phyloP scores from a whole-genome alignment of 2,329 filamentous ascomycete species.

The Colletotrichum sp. region DNA sequence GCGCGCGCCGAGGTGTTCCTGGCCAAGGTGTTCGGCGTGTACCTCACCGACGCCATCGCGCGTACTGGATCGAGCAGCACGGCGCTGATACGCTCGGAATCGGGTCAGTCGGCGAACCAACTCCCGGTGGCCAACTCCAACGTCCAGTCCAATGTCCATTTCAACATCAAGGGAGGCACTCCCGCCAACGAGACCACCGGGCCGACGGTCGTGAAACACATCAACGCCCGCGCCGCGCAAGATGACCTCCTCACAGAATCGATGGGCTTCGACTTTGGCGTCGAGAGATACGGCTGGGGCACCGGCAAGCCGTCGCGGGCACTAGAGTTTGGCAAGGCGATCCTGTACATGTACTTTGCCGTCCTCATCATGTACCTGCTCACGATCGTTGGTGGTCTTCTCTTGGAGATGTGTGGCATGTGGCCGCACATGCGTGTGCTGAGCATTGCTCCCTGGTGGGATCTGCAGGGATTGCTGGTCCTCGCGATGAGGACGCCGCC shows the following conservation, averaged over 20 bases:
- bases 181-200: background rate
- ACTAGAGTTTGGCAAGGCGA: background rate
- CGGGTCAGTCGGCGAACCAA: background rate
- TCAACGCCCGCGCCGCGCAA: background rate
- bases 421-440: background rate
- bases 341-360: background rate
- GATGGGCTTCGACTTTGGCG: background rate
- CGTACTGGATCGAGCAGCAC: background rate
- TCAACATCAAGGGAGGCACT: background rate
- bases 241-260: background rate
- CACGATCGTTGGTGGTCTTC: background rate
- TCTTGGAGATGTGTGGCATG: background rate
- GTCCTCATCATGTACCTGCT: background rate
- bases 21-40: background rate
- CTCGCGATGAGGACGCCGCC: background rate
- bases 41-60: background rate
- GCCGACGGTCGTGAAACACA: background rate
- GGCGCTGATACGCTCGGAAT: background rate
- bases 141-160: background rate
- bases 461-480: background rate
- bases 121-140: background rate
- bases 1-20: background rate
- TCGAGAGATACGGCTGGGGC: background rate
- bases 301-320: background rate
- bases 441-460: background rate